Percentiles rank a stretch among this genome's conserved stretches.
Conservation (phyloP, 225 moss, liverwort and hornwort species). For the Straminergon stramineum region DNA sequence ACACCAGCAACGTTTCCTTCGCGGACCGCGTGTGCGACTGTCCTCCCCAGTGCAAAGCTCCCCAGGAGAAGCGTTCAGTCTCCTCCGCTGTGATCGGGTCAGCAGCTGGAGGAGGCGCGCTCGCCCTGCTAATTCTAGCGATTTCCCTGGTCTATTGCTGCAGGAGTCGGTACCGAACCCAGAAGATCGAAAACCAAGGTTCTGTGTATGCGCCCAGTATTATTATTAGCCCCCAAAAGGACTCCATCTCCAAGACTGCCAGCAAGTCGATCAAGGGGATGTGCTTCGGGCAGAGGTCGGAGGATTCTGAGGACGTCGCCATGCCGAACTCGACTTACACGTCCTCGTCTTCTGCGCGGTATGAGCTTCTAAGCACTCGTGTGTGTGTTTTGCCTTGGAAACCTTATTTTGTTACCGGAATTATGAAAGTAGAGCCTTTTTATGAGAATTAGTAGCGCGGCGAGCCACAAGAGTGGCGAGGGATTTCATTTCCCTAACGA, state of each 20-base stretch:
- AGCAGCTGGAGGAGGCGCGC: neutral
- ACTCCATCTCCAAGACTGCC: neutral
- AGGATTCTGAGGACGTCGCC: neutral
- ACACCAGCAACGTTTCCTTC: constrained; percentile 27
- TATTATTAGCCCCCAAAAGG: neutral
- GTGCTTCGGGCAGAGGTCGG: neutral
- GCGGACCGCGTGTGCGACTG: constrained; percentile 37
- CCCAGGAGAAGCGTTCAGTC: neutral
- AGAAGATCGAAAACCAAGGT: constrained; percentile 14
- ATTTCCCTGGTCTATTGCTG: neutral
- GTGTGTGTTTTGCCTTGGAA: neutral
- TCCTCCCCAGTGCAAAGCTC: constrained; percentile 25
- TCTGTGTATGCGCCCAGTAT: constrained; percentile 2
- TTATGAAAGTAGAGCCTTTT: neutral
- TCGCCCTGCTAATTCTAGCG: neutral
- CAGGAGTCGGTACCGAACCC: neutral
- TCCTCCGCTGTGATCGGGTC: neutral
- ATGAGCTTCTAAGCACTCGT: neutral
- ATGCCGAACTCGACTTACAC: neutral
- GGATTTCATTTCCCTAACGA: neutral
- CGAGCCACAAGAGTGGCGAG: neutral
- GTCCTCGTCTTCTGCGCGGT: neutral
- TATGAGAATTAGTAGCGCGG: neutral
- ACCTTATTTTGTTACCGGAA: no score
- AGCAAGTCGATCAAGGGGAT: neutral